phyloP scores from a whole-genome alignment of 1,284 basidiomycete species.

The Ceratobasidium sp. region DNA sequence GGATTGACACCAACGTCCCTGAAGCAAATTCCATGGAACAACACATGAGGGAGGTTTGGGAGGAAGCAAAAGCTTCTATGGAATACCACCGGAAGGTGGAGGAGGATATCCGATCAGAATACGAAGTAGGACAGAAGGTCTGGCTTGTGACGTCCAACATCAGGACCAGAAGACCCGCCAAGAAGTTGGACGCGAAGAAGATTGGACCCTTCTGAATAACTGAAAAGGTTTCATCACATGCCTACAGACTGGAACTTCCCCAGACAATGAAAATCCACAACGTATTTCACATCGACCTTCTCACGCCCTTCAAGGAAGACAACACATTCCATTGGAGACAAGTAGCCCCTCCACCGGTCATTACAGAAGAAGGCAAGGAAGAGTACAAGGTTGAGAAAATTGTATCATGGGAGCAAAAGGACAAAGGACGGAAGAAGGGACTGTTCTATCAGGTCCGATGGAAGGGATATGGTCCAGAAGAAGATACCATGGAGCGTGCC shows the following conservation, averaged over 20 bases:
- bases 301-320: slow-evolving; percentile 6
- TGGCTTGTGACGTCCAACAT: slow-evolving; percentile 10
- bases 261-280: slow-evolving; percentile 8
- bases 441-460: background rate
- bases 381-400: slow-evolving; percentile 35
- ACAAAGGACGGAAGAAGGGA: slow-evolving; percentile 14
- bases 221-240: slow-evolving; percentile 6
- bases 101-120: background rate
- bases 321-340: background rate
- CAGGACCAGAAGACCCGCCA: background rate
- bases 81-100: background rate
- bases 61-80: background rate
- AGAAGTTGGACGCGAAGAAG: slow-evolving; percentile 3
- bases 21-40: background rate
- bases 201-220: slow-evolving; percentile 24
- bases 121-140: background rate
- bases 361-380: background rate
- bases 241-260: slow-evolving; percentile 21
- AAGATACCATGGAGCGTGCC: background rate
- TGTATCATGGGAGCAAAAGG: background rate
- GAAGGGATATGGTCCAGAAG: background rate
- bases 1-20: background rate
- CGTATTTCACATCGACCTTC: slow-evolving; percentile 18
- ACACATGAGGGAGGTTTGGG: background rate
- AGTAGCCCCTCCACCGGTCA: background rate